Conservation (phyloP, 2,329 filamentous ascomycete genomes). For the Colletotrichum sidae region DNA sequence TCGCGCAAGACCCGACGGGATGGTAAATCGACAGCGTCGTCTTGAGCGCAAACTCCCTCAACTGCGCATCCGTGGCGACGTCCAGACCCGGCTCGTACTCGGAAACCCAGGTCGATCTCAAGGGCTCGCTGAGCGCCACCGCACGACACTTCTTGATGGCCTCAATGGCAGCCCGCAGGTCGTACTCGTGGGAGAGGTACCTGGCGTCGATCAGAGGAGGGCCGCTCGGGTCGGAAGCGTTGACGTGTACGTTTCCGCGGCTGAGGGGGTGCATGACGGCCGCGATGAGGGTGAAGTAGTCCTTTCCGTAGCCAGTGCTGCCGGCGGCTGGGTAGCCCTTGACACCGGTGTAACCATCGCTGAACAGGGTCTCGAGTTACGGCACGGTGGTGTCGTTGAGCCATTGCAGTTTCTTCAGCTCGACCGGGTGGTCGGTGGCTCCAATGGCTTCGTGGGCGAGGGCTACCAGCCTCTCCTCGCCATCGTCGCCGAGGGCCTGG, state of each 20-base stretch:
- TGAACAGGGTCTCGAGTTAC: slow-evolving; percentile 57
- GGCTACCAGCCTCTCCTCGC: too few relatives aligned
- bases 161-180: slow-evolving; percentile 44
- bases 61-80: slow-evolving; percentile 37
- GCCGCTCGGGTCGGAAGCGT: slow-evolving; percentile 45
- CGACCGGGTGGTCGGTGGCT: too few relatives aligned
- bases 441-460: too few relatives aligned
- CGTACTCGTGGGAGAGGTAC: slow-evolving; percentile 40
- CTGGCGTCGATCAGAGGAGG: slow-evolving; percentile 48
- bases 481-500: too few relatives aligned
- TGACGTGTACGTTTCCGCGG: slow-evolving; percentile 47
- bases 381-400: slow-evolving; percentile 47
- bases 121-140: slow-evolving; percentile 45
- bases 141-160: slow-evolving; percentile 46
- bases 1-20: slow-evolving; percentile 57
- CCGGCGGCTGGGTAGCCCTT: slow-evolving; percentile 48
- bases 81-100: slow-evolving; percentile 48
- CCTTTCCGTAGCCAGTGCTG: slow-evolving; percentile 43
- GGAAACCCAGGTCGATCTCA: slow-evolving; percentile 43
- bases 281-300: slow-evolving; percentile 43
- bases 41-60: slow-evolving; percentile 36
- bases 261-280: slow-evolving; percentile 47
- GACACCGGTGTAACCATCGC: slow-evolving; percentile 56
- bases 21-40: slow-evolving; percentile 48
- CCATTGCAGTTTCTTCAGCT: too few relatives aligned